These are phyloP conservation scores for Phytophthora pseudosyringae DNA, from an alignment of 352 stramenopile genomes.

Conservation along the genomic window DNA sequence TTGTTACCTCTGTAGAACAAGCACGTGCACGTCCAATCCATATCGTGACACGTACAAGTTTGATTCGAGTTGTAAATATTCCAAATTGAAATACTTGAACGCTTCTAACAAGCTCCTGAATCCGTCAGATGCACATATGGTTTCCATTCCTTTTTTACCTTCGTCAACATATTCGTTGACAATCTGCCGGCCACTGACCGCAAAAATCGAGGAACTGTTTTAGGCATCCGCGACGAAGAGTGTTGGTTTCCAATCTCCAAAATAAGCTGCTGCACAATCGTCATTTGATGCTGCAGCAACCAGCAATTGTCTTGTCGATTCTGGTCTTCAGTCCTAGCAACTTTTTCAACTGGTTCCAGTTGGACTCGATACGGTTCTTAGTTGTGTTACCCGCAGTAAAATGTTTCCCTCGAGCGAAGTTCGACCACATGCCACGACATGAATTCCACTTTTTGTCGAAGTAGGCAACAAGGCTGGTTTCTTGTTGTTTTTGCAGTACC, in stretches of 20 bases:
- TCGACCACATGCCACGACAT: neutral
- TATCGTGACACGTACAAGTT: neutral
- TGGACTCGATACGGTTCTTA: neutral
- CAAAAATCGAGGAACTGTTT: slow-evolving; percentile 10
- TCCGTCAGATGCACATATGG: slow-evolving; percentile 22
- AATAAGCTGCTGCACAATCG: slow-evolving; percentile 18
- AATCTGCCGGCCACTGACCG: neutral
- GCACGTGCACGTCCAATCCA: slow-evolving; percentile 4
- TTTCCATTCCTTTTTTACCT: slow-evolving; percentile 27
- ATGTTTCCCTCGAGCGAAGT: neutral
- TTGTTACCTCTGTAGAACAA: slow-evolving; percentile 10
- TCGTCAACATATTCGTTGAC: slow-evolving; percentile 2
- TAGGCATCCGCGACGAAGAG: neutral
- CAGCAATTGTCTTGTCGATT: neutral
- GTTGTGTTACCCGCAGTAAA: neutral
- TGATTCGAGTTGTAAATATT: slow-evolving; percentile 7
- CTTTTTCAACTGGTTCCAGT: neutral
- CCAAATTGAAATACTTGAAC: slow-evolving; percentile 11
- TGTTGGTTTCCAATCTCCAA: neutral
- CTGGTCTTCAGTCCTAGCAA: neutral
- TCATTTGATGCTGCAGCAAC: slow-evolving; percentile 22
- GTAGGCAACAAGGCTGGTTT: too few species aligned
- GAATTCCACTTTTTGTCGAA: neutral
- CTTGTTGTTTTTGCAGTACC: too few species aligned
- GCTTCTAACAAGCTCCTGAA: slow-evolving; percentile 30